Conservation (phyloP, 805 yeast species). For the Debaryomyces hansenii region DNA sequence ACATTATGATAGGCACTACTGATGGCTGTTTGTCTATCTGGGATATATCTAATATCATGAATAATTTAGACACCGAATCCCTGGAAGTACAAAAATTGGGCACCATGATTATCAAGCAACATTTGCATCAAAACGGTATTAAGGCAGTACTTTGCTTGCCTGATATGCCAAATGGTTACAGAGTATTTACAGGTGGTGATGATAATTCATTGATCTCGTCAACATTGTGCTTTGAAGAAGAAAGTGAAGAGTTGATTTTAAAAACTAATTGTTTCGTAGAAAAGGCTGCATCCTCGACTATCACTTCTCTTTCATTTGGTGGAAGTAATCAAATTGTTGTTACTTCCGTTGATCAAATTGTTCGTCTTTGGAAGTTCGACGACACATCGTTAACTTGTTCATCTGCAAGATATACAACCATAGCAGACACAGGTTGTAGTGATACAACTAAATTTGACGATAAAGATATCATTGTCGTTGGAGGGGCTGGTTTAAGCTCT, state of each 20-base stretch:
- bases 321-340: conserved; percentile 43
- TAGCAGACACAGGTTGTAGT: conserved; percentile 87
- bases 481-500: conserved; percentile 80
- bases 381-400: conserved; percentile 19
- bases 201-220: conserved; percentile 65
- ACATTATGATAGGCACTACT: conserved; percentile 65
- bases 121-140: conserved; percentile 83
- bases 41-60: conserved; percentile 38
- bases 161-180: conserved; percentile 12
- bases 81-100: conserved; percentile 14
- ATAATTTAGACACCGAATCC: not conserved
- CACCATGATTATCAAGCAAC: conserved; percentile 39
- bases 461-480: conserved; percentile 47
- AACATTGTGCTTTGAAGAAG: conserved; percentile 11
- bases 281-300: conserved; percentile 82
- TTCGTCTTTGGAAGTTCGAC: conserved; percentile 60
- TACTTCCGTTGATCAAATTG: conserved; percentile 81
- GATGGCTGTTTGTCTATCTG: conserved; percentile 78
- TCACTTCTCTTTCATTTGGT: conserved; percentile 58
- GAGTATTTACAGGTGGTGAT: conserved; percentile 82
- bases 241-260: conserved; percentile 17
- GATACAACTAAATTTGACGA: conserved; percentile 36
- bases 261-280: conserved; percentile 33
- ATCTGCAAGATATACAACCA: conserved; percentile 63
- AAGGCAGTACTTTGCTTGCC: conserved; percentile 51